Evolutionary conservation across 805 yeast species (phyloP), one percentile per base, ranked within the genome.

Genomic region (Zygoascus flipseniorum): DNA sequence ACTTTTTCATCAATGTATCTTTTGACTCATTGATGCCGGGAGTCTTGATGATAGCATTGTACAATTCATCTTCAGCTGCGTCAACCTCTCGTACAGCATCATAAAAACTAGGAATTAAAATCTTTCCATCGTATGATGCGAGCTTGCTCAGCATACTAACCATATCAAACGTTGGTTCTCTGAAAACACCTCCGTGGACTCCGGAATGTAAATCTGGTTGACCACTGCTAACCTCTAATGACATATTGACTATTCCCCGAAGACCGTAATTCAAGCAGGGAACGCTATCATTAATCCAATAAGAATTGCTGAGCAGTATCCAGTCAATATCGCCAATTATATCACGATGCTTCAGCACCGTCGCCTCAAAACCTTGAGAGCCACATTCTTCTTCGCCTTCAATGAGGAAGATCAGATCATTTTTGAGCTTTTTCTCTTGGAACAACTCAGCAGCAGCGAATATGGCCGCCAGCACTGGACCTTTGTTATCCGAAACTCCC

Each of bases 311-410:
- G 58, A 92, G 75, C 56, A 92, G 69, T 44, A 92, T 82, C 95
- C 96, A 90, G 70, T 92, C 97, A 53, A 93, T 80, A 9, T 77
- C 72, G 1, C 90, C 90, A 60, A 90, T 81, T 1, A 67, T 67
- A 11, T 58, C 58, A 53, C 75, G 72, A 62, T 83, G 70, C 32
- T 74, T 65, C 26, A 64, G 62, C n/a, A 92, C 78, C 0, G 85
- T 82, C 2, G 80, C 76, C 61, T 82, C 82, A 65, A 92, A 89
- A 0, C 97, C 97, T 61, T 78, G 78, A 0, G 96, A 87, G 0
- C 97, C 98, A 54, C 87, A 79, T 67, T 92, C 99, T 69, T 93
- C 99, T 67, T 89, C 97, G 46, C 99, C 99, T 69, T 92, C 99
- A 48, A 92, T 76, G 14, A 92, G 64, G 61, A 93, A 90, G 0